Base-by-base conservation (phyloP, 306 rosid genomes). In the Lablab purpureus region DNA sequence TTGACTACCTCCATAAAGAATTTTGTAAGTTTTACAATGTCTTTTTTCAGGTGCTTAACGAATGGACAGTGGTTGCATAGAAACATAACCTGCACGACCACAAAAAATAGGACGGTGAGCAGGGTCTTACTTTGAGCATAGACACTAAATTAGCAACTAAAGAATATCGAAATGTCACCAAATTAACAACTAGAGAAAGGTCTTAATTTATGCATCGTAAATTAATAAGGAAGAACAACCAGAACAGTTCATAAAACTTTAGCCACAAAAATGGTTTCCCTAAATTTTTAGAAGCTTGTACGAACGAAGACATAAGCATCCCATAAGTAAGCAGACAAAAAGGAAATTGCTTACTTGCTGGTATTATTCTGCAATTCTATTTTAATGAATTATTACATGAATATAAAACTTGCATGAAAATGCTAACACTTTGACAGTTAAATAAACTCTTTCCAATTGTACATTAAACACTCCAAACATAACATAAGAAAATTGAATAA, bases 1-100 rank as follows among this genome's bases (percentile, higher is more conserved):
- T 74, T 77, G 56, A 25, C 6, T 86, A 95, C 98, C 99, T 92
- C 67, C 94, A 84, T 85, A 77, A 91, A 92, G 85, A 91, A 92
- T 41, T 84, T 91, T 6, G 97, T 41, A 63, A 91, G 97, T 85
- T 92, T 91, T 54, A 80, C 97, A 43, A 95, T 88, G 82, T 81
- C 91, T 49, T 91, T 91, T 52, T 91, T 90, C 86, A 95, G 82
- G 86, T 91, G 97, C 64, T 73, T 90, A 75, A 95, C 99, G 71
- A 95, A 95, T 32, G 99, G 99, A 83, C 97, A 92, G 71, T 92
- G 99, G 81, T 92, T 95, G 91, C 99, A 95, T 65, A 95, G 80
- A 89, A 95, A 95, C 99, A 95, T 95, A 81, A 95, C 99, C 99
- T 95, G 97, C 86, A 50, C 12, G 30, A 74, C 55, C 72, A 66